phyloP scores from a whole-genome alignment of 1,139 yeast species.

The Geotrichum aggregatum region DNA sequence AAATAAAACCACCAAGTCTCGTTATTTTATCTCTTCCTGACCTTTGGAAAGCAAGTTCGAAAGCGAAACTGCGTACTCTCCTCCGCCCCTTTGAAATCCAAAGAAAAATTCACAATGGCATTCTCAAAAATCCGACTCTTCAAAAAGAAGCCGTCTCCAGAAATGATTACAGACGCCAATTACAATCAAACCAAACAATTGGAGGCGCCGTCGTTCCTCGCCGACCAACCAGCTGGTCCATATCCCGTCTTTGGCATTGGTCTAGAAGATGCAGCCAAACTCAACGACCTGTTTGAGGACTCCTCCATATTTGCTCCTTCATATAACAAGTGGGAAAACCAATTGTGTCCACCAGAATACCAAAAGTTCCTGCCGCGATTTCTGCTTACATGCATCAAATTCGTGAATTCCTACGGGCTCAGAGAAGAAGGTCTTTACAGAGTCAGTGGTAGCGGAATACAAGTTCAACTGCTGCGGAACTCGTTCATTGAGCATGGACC shows the following conservation, averaged over 20 bases:
- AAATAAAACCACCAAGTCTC: too few species aligned
- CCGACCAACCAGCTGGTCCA: slow-evolving; percentile 5
- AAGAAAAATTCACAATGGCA: slow-evolving; percentile 2
- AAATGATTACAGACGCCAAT: slow-evolving; percentile 14
- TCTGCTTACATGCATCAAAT: slow-evolving; percentile 28
- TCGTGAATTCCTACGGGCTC: slow-evolving; percentile 44
- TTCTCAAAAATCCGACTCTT: slow-evolving; percentile 3
- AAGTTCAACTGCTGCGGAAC: slow-evolving; percentile 55
- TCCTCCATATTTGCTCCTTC: slow-evolving; percentile 5
- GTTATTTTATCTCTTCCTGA: too few species aligned
- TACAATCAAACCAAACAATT: neutral
- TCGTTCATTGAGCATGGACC: slow-evolving; percentile 64
- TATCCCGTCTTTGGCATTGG: slow-evolving; percentile 33
- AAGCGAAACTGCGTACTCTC: too few species aligned
- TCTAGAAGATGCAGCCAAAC: slow-evolving; percentile 29
- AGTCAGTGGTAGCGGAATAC: slow-evolving; percentile 71
- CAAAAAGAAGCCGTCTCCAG: slow-evolving; percentile 13
- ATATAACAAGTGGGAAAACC: slow-evolving; percentile 18
- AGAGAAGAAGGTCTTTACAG: slow-evolving; percentile 81
- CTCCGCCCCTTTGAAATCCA: too few species aligned
- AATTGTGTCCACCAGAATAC: slow-evolving; percentile 22
- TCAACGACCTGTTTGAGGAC: slow-evolving; percentile 12
- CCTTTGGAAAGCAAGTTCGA: too few species aligned
- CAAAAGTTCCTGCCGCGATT: slow-evolving; percentile 29
- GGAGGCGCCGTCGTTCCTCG: neutral